Evolutionary conservation across 805 yeast species (phyloP), one percentile per base, ranked within the genome.

Genomic region (Ogataea degrootiae): DNA sequence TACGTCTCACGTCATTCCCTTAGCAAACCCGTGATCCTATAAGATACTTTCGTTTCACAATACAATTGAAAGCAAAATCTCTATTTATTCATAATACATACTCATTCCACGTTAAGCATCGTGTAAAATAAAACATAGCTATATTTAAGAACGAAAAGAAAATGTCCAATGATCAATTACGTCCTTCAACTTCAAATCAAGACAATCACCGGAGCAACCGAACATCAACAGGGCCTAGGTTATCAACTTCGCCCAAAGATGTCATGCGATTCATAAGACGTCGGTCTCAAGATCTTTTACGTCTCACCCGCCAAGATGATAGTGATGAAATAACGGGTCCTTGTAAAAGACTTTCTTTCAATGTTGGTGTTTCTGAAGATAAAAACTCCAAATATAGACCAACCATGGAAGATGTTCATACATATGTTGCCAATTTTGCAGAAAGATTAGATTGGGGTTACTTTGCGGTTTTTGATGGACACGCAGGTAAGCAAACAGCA

Each of bases 321-420:
- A 41, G 37, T 9, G 41, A 34, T 35, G 37, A 42, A 19, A 19
- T 4, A 4, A 2, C 42, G 34, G 46, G 53, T 47, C 82, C 83
- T 4, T 79, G 79, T 56, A 56, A 67, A 43, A 75, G 86, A 37
- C 72, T 85, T 19, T 82, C 90, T 2, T 92, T 88, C 65, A 71
- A 73, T 41, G 96, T 90, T 15, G 97, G 97, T 4, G 96, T 92
- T 8, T 80, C 95, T n/a, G 97, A 90, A 57, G 91, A 89, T 65
- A 82, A 83, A 53, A 94, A 94, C 66, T 67, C 80, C 14, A 79
- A 85, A 53, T 91, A 82, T 63, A 75, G 99, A 48, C 80, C 85
- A 44, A 80, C 90, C 29, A 92, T 92, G 99, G 99, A 92, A 63
- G 99, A 92, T 65, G 94, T 92, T 7, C 98, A 92, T 65, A 87